Percentiles rank a stretch among this genome's conserved stretches.
Conservation (phyloP, 257 asterid species). For the Solanum chaucha region DNA sequence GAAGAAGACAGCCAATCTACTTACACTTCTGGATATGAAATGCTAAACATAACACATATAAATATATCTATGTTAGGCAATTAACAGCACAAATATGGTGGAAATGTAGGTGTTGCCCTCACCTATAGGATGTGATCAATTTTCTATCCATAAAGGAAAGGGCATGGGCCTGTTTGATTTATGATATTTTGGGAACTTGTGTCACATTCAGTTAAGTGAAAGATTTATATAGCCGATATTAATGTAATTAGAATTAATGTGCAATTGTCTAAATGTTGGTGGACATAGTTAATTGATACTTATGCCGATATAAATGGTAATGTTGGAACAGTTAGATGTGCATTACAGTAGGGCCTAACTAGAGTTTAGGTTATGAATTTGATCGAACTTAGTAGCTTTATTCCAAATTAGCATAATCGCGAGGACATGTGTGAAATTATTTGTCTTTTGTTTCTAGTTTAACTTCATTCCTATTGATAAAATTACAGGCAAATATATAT, state of each 20-base stretch:
- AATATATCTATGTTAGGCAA: not conserved
- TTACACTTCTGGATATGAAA: not conserved
- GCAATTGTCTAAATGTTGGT: not conserved
- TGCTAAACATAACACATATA: not conserved
- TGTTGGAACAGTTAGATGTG: not conserved
- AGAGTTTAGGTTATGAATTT: not conserved
- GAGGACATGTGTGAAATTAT: not conserved
- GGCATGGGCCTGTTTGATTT: not conserved
- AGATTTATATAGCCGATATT: not conserved
- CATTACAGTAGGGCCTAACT: not conserved
- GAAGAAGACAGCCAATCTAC: not conserved
- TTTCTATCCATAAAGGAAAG: not conserved
- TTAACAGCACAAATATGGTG: not conserved
- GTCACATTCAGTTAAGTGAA: not conserved
- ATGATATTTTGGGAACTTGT: not conserved
- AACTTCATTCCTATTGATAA: not conserved
- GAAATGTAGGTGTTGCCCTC: not conserved
- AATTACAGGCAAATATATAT: not conserved
- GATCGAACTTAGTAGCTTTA: not conserved
- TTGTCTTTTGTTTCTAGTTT: not conserved
- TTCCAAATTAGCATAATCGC: not conserved
- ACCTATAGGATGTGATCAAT: not conserved
- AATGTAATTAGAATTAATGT: not conserved
- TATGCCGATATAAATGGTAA: not conserved
- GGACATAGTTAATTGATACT: not conserved